phyloP scores from a whole-genome alignment of 1,284 basidiomycete species.

The Irpex sp. region DNA sequence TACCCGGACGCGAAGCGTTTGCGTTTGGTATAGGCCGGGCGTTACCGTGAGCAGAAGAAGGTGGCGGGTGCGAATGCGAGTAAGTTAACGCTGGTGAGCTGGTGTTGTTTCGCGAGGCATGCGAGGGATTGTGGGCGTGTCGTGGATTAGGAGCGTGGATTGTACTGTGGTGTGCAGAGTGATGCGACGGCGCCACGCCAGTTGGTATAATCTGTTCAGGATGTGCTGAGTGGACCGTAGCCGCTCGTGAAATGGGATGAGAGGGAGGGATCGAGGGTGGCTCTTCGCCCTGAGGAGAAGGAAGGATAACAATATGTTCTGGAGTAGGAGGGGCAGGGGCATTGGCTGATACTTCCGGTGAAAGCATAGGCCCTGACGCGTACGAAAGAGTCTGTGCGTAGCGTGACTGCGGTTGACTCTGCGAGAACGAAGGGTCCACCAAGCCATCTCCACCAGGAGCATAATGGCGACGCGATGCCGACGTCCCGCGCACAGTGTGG shows the following conservation, averaged over 20 bases:
- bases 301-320: constrained; percentile 30
- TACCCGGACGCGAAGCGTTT: constrained; percentile 18
- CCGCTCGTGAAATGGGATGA: constrained; percentile 1
- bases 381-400: constrained; percentile 27
- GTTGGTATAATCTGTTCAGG: background rate
- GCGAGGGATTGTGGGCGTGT: constrained; percentile 18
- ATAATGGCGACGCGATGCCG: constrained; percentile 5
- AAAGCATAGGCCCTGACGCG: constrained; percentile 17
- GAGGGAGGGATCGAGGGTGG: constrained; percentile 12
- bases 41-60: constrained; percentile 16
- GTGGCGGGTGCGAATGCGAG: constrained; percentile 23
- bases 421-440: constrained; percentile 8
- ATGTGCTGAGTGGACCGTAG: constrained; percentile 6
- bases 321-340: constrained; percentile 23
- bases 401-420: constrained; percentile 14
- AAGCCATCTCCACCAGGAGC: background rate
- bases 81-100: constrained; percentile 21
- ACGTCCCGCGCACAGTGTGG: background rate
- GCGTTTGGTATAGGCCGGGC: constrained; percentile 22
- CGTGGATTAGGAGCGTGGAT: constrained; percentile 20
- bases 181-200: constrained; percentile 13
- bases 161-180: constrained; percentile 5
- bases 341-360: constrained; percentile 3
- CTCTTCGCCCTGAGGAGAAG: constrained; percentile 26
- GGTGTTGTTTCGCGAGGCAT: constrained; percentile 17